Conservation (phyloP, 1,284 basidiomycete species). For the Microbotryum lychnidis-dioicae region DNA sequence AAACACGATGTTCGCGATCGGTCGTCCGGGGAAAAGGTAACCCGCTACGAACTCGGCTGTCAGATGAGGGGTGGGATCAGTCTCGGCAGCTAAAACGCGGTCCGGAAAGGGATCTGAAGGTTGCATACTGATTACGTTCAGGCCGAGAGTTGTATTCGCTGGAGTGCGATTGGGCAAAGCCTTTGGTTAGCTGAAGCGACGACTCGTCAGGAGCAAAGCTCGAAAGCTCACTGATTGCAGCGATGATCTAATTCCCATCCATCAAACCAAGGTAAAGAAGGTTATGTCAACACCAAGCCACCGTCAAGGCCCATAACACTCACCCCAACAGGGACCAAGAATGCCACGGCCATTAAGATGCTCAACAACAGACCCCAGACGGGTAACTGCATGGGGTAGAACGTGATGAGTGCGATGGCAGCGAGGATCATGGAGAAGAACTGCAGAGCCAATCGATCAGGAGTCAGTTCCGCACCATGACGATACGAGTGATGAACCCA, state of each 20-base stretch:
- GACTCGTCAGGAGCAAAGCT: not conserved
- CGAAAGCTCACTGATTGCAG: constrained; percentile 12
- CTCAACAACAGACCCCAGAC: constrained; percentile 42
- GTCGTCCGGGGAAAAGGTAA: constrained; percentile 41
- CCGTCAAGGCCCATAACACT: constrained; percentile 18
- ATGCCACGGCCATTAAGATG: constrained; percentile 39
- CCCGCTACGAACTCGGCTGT: constrained; percentile 40
- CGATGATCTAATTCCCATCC: constrained; percentile 11
- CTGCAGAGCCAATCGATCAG: constrained; percentile 1
- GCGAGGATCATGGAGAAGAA: constrained; percentile 36
- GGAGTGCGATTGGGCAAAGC: constrained; percentile 17
- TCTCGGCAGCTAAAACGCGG: too few species aligned
- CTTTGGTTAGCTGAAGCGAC: not conserved
- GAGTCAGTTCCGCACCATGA: too few species aligned
- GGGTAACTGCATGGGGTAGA: constrained; percentile 42
- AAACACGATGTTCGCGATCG: constrained; percentile 35
- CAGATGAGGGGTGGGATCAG: too few species aligned
- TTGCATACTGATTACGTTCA: constrained; percentile 37
- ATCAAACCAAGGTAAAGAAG: not conserved
- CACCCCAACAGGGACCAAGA: constrained; percentile 42
- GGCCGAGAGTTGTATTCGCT: constrained; percentile 34
- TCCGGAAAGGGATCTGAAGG: not conserved
- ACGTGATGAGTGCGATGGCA: constrained; percentile 37
- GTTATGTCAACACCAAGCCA: not conserved
- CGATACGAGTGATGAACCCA: too few species aligned